Percentiles rank a stretch among this genome's conserved stretches.
phyloP scores from a whole-genome alignment of 495 filamentous ascomycete genomes.

The Chaetomium fimeti region DNA sequence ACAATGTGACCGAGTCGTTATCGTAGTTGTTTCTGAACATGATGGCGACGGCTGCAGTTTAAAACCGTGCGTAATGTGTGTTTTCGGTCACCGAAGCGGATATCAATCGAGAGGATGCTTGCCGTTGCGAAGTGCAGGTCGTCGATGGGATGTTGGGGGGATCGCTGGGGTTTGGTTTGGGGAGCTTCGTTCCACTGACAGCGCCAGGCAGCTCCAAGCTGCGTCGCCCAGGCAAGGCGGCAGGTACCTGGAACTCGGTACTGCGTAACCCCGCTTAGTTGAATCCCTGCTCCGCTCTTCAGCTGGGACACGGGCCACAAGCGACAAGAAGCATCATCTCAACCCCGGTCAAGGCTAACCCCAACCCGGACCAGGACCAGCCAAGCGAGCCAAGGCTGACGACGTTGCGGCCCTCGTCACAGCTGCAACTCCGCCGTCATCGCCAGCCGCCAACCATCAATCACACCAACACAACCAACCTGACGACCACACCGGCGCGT shows the following conservation, averaged over 20 bases:
- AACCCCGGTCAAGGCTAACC: constrained; percentile 2
- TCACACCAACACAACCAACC: background rate
- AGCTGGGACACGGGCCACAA: background rate
- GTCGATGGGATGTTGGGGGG: constrained; percentile 13
- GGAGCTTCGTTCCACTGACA: constrained; percentile 16
- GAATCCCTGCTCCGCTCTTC: constrained; percentile 3
- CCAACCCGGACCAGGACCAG: constrained; percentile 8
- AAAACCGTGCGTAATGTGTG: background rate
- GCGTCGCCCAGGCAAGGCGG: constrained; percentile 32
- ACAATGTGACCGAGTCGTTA: constrained; percentile 99
- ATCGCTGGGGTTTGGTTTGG: constrained; percentile 16
- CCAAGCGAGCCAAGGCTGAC: constrained; percentile 38
- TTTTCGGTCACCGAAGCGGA: background rate
- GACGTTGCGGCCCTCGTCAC: constrained; percentile 23
- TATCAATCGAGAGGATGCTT: constrained; percentile 3
- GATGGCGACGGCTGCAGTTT: constrained; percentile 33
- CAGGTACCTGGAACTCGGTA: constrained; percentile 27
- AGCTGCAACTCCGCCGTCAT: constrained; percentile 29
- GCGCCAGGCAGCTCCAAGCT: constrained; percentile 40
- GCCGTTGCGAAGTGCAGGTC: constrained; percentile 8
- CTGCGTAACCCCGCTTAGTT: constrained; percentile 11
- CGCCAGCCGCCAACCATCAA: constrained; percentile 12
- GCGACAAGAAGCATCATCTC: background rate
- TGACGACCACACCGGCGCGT: background rate
- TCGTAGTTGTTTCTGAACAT: constrained; percentile 99